phyloP scores from a whole-genome alignment of 352 stramenopile species.

The Phytophthora pinifolia region DNA sequence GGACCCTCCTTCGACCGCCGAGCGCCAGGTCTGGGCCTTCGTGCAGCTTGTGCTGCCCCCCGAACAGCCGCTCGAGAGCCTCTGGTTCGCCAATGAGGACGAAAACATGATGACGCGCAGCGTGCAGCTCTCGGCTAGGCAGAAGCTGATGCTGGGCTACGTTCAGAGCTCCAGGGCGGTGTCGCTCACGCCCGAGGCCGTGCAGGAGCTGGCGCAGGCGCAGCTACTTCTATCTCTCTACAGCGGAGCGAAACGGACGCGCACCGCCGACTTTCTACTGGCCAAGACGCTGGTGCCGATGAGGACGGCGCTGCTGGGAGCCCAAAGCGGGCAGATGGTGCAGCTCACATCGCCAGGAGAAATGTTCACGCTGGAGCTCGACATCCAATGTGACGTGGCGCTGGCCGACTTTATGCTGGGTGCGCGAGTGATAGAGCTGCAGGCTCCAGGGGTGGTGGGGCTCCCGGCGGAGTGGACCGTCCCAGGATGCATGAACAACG shows the following conservation, averaged over 20 bases:
- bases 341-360: constrained; percentile 14
- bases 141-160: constrained; percentile 35
- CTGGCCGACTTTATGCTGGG: constrained; percentile 50
- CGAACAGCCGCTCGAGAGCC: constrained; percentile 32
- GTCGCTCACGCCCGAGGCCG: constrained; percentile 28
- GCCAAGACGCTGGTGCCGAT: constrained; percentile 42
- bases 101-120: constrained; percentile 52
- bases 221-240: constrained; percentile 47
- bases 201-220: constrained; percentile 44
- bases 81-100: constrained; percentile 57
- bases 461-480: constrained; percentile 53
- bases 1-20: not conserved
- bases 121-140: constrained; percentile 22
- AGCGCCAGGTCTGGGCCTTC: constrained; percentile 34
- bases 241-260: constrained; percentile 28
- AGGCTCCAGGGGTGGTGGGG: constrained; percentile 35
- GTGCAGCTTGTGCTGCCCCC: constrained; percentile 39
- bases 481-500: constrained; percentile 36
- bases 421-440: constrained; percentile 41
- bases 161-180: constrained; percentile 51
- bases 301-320: constrained; percentile 28
- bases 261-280: constrained; percentile 36
- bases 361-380: constrained; percentile 38
- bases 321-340: constrained; percentile 23
- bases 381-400: constrained; percentile 48